phyloP scores from a whole-genome alignment of 108 stramenopile species.

The Cyclotella choctawhatcheeana region DNA sequence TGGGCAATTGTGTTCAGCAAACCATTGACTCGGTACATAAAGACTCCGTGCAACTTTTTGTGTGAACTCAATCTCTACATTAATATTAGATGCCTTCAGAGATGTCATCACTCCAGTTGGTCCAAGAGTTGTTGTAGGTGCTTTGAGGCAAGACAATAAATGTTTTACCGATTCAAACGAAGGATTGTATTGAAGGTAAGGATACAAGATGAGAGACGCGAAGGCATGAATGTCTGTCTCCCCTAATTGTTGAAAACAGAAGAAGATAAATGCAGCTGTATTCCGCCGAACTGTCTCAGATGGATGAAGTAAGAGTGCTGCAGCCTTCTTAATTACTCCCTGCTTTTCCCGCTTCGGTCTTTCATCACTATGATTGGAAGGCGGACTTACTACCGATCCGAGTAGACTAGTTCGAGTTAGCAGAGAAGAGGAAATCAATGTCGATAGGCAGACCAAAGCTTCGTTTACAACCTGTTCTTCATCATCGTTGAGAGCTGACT shows the following conservation, averaged over 20 bases:
- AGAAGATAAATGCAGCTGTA: conserved; percentile 53
- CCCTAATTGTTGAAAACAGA: conserved; percentile 62
- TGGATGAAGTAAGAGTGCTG: conserved; percentile 76
- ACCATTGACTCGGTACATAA: conserved; percentile 50
- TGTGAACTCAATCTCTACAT: conserved; percentile 39
- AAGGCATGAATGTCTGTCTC: conserved; percentile 74
- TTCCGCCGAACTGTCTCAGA: conserved; percentile 56
- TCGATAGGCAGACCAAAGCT: conserved; percentile 71
- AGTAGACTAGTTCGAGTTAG: conserved; percentile 64
- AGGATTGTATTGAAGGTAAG: conserved; percentile 74
- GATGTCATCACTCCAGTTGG: neutral
- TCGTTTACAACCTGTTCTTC: conserved; percentile 84
- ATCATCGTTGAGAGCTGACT: conserved; percentile 90
- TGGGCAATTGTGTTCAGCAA: conserved; percentile 21
- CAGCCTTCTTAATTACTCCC: conserved; percentile 75
- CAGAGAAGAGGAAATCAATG: conserved; percentile 68
- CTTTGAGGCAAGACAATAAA: conserved; percentile 33
- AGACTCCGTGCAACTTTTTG: conserved; percentile 28
- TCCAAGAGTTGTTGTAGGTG: conserved; percentile 13
- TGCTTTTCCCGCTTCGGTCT: conserved; percentile 36
- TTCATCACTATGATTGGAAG: conserved; percentile 13
- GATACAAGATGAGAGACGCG: conserved; percentile 59
- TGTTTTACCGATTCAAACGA: conserved; percentile 38
- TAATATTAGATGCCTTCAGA: conserved; percentile 13
- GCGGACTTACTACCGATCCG: conserved; percentile 37